Percentiles rank a stretch among this genome's conserved stretches.
Evolutionary conservation across 148 eudicot species (phyloP).

Genomic region (Diospyros kaki): DNA sequence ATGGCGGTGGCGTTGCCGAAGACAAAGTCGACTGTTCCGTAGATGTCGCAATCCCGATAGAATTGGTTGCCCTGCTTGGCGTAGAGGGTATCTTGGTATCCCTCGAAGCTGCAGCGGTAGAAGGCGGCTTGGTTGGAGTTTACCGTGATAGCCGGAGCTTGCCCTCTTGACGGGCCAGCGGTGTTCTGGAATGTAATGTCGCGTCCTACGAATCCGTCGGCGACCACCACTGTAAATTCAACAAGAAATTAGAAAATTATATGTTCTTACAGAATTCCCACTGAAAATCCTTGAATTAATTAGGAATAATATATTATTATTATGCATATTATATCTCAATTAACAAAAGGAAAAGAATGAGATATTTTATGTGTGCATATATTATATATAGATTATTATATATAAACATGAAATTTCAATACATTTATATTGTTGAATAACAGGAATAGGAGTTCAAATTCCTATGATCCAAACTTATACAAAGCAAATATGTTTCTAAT

Average conservation of each 20-base stretch:
- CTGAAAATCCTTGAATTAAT: too few species aligned
- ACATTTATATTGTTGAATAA: too few species aligned
- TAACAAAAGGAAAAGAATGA: too few species aligned
- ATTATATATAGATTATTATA: too few species aligned
- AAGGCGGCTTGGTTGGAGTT: constrained; percentile 26
- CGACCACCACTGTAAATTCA: constrained; percentile 26
- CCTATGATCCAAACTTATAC: too few species aligned
- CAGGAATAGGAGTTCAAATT: too few species aligned
- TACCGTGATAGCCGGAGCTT: constrained; percentile 29
- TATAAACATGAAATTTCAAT: too few species aligned
- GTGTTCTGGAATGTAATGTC: constrained; percentile 32
- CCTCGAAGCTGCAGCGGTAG: constrained; percentile 30
- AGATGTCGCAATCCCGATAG: constrained; percentile 27
- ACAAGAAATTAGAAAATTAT: not conserved
- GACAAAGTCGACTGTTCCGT: constrained; percentile 35
- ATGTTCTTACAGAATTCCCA: too few species aligned
- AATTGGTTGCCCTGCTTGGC: constrained; percentile 26
- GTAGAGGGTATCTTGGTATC: constrained; percentile 36
- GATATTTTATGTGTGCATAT: too few species aligned
- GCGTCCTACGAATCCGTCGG: constrained; percentile 18
- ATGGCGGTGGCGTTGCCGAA: constrained; percentile 27
- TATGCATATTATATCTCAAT: too few species aligned
- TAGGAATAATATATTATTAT: too few species aligned
- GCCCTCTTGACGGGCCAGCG: constrained; percentile 26
- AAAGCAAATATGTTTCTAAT: too few species aligned